Percentiles rank a stretch among this genome's conserved stretches.
These are phyloP conservation scores for Phytophthora pseudosyringae DNA, from an alignment of 352 stramenopile species.

Conservation along the genomic window DNA sequence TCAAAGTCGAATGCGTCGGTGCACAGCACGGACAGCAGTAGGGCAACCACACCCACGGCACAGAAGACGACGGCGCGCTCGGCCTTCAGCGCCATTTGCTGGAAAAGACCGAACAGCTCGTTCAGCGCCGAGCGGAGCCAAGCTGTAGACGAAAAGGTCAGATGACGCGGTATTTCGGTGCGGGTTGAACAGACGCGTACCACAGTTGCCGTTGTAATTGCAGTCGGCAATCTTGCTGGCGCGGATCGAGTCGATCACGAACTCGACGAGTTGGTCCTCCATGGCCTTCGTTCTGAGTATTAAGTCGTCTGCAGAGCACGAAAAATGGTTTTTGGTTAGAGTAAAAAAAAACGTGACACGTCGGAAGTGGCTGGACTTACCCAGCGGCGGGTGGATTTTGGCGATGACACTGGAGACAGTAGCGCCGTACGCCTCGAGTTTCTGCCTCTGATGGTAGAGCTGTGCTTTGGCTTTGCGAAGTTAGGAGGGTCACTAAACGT, in stretches of 20 bases:
- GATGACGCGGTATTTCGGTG: conserved; percentile 17
- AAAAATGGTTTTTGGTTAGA: background rate
- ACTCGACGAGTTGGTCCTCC: conserved; percentile 62
- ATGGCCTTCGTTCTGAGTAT: conserved; percentile 50
- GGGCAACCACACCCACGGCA: conserved; percentile 24
- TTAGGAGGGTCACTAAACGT: too few species aligned
- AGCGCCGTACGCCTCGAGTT: conserved; percentile 43
- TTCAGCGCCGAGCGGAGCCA: conserved; percentile 60
- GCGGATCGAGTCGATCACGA: conserved; percentile 59
- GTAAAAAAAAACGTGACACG: background rate
- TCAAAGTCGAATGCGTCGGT: conserved; percentile 52
- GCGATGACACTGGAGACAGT: conserved; percentile 40
- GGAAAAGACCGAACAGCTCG: conserved; percentile 50
- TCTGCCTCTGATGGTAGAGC: conserved; percentile 53
- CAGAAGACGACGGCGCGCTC: conserved; percentile 48
- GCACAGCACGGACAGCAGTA: conserved; percentile 47
- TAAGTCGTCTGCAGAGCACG: conserved; percentile 37
- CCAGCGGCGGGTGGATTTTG: conserved; percentile 44
- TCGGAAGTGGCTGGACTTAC: conserved; percentile 16
- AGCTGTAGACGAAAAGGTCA: conserved; percentile 37
- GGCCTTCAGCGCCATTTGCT: conserved; percentile 45
- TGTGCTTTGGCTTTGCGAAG: too few species aligned
- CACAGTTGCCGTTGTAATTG: conserved; percentile 62
- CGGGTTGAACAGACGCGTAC: conserved; percentile 26
- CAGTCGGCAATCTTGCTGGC: conserved; percentile 67